Conservation (phyloP, 345 rosid genomes). For the Citrus cavaleriei region DNA sequence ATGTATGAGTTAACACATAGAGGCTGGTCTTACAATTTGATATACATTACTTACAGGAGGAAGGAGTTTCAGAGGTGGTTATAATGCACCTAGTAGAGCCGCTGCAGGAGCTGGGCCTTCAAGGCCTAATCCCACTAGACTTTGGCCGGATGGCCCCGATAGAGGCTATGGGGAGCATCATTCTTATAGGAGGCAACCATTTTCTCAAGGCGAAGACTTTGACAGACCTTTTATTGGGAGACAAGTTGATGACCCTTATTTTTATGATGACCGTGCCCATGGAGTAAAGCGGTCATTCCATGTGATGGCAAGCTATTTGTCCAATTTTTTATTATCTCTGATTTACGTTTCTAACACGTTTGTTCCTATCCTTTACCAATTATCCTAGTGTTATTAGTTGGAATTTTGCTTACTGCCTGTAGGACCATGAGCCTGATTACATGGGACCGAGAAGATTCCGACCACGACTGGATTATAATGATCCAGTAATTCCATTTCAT, state of each 20-base stretch:
- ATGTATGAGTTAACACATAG: background rate
- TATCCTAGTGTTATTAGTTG: background rate
- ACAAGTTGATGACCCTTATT: slow-evolving; percentile 41
- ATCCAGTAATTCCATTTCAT: slow-evolving; percentile 30
- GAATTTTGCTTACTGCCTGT: slow-evolving; percentile 10
- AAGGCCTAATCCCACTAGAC: slow-evolving; percentile 33
- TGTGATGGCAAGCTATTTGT: slow-evolving; percentile 26
- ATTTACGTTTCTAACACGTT: background rate
- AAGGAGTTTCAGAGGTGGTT: slow-evolving; percentile 45
- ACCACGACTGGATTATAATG: slow-evolving; percentile 42
- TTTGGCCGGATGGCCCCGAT: slow-evolving; percentile 37
- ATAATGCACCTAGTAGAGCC: slow-evolving; percentile 30
- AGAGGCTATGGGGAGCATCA: slow-evolving; percentile 31
- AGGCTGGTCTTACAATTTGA: slow-evolving; percentile 9
- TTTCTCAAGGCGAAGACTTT: slow-evolving; percentile 39
- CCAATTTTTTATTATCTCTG: background rate
- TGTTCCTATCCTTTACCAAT: background rate
- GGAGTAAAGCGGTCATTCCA: slow-evolving; percentile 52
- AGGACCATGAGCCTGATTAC: slow-evolving; percentile 52
- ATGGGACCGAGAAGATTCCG: slow-evolving; percentile 41
- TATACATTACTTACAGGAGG: slow-evolving; percentile 26
- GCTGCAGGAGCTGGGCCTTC: slow-evolving; percentile 29
- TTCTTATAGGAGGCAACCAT: slow-evolving; percentile 38
- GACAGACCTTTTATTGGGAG: slow-evolving; percentile 36
- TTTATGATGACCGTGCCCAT: slow-evolving; percentile 33